Percentiles rank a stretch among this genome's conserved stretches.
Evolutionary conservation across 2,329 filamentous ascomycete genomes (phyloP).

Genomic region (Sarocladium oryzae): DNA sequence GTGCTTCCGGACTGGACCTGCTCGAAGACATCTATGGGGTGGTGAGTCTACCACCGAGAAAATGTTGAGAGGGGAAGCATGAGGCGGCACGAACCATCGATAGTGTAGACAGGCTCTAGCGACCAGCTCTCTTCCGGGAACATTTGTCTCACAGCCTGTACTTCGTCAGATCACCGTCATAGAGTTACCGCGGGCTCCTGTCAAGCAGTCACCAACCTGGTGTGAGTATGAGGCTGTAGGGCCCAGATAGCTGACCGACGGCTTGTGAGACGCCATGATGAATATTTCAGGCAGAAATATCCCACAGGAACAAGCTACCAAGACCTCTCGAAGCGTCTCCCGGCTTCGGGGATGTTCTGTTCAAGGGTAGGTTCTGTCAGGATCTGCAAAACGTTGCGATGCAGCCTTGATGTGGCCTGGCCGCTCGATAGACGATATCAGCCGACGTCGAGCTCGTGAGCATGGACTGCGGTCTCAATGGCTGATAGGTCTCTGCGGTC

Average conservation of each 20-base stretch:
- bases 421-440: too few relatives aligned
- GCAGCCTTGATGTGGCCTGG: too few relatives aligned
- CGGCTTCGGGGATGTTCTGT: too few relatives aligned
- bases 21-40: conserved; percentile 61
- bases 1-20: conserved; percentile 62
- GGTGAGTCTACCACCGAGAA: neutral
- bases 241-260: conserved; percentile 42
- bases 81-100: conserved; percentile 32
- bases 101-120: conserved; percentile 44
- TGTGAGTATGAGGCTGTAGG: conserved; percentile 44
- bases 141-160: conserved; percentile 37
- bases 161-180: conserved; percentile 15
- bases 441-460: too few relatives aligned
- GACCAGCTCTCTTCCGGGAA: conserved; percentile 44
- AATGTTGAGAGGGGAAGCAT: neutral
- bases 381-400: too few relatives aligned
- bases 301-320: too few relatives aligned
- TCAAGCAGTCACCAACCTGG: conserved; percentile 33
- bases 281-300: too few relatives aligned
- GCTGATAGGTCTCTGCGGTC: too few relatives aligned
- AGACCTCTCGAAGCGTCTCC: too few relatives aligned
- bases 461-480: too few relatives aligned
- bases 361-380: too few relatives aligned
- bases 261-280: conserved; percentile 26
- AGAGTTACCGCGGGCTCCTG: conserved; percentile 5